Base-by-base conservation (phyloP, 305 asterid species). In the Rubia tinctorum region DNA sequence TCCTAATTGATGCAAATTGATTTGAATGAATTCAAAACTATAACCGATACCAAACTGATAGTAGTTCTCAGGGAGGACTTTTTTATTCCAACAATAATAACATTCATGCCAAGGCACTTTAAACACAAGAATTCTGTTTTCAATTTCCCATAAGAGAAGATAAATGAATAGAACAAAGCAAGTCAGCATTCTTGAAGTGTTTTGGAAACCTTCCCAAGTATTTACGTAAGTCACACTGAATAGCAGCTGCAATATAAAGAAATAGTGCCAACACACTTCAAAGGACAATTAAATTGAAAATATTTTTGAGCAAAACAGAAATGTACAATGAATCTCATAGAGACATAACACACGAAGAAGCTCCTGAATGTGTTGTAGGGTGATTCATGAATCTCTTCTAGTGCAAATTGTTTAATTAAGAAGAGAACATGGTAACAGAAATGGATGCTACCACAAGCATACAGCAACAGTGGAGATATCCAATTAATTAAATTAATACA, bases 101-200 rank as follows among this genome's bases (percentile, higher is more conserved):
- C 49, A 7, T 68, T 68, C 10, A 22, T 53, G 39, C 40, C 30
- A 68, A 45, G 71, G 60, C 42, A 10, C 51, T 13, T 67, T 20
- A 17, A 44, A 68, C 7, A 14, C 42, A 45, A 45, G 60, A 55
- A 68, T 43, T 45, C 23, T 68, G 14, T 17, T 68, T 13, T 27
- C 71, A 23, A 43, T 44, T 39, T 67, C 14, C 47, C 71, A 4
- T 22, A 44, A 68, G n/a, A 39, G 42, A 68, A 68, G 40, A 68
- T 8, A 13, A 13, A 44, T 68, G 45, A 34, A 20, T 53, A 8
- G 39, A 25, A 68, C 30, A 14, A 25, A 34, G 42, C 17, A 49
- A 49, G n/a, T 49, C 56, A 30, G 68, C 68, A 69, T 69, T 55
- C 59, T 22, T 49, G 44, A 10, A 14, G 55, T 23, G 12, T 68